phyloP scores from a whole-genome alignment of 2,329 filamentous ascomycete genomes.

The Hymenoscyphus albidus region DNA sequence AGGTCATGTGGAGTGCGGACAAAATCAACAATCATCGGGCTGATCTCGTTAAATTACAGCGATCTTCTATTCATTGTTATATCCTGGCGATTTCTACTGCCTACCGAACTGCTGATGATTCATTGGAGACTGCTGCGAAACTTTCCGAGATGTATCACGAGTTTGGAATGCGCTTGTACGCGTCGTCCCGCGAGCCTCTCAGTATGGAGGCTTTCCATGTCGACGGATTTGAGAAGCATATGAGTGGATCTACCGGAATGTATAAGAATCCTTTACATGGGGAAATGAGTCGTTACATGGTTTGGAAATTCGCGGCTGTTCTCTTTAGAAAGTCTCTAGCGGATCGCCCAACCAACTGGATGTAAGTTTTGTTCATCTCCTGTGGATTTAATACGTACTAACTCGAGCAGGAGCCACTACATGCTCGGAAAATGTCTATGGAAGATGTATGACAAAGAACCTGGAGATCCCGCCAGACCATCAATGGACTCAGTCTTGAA shows the following conservation, averaged over 20 bases:
- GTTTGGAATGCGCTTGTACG: slow-evolving; percentile 65
- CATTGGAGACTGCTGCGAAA: slow-evolving; percentile 49
- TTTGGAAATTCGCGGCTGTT: slow-evolving; percentile 61
- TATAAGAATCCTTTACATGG: slow-evolving; percentile 55
- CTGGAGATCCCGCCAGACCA: slow-evolving; percentile 35
- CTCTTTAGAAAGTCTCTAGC: slow-evolving; percentile 57
- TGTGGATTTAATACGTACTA: slow-evolving; percentile 19
- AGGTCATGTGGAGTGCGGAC: slow-evolving; percentile 40
- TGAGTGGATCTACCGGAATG: slow-evolving; percentile 50
- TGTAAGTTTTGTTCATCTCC: slow-evolving; percentile 40
- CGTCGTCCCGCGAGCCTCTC: slow-evolving; percentile 64
- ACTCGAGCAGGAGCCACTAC: slow-evolving; percentile 53
- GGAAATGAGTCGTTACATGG: slow-evolving; percentile 54
- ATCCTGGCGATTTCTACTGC: slow-evolving; percentile 64
- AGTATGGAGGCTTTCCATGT: slow-evolving; percentile 63
- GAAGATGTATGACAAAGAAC: slow-evolving; percentile 60
- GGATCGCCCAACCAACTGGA: slow-evolving; percentile 60
- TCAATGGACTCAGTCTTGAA: slow-evolving; percentile 48
- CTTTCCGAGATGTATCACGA: slow-evolving; percentile 65
- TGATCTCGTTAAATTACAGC: slow-evolving; percentile 36
- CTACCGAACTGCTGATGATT: slow-evolving; percentile 51
- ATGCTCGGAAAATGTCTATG: slow-evolving; percentile 69
- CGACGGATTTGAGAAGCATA: slow-evolving; percentile 59
- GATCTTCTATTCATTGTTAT: slow-evolving; percentile 42
- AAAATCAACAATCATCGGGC: slow-evolving; percentile 38